phyloP scores from a whole-genome alignment of 2,329 filamentous ascomycete species.

The Paracoccidioides lutzii region DNA sequence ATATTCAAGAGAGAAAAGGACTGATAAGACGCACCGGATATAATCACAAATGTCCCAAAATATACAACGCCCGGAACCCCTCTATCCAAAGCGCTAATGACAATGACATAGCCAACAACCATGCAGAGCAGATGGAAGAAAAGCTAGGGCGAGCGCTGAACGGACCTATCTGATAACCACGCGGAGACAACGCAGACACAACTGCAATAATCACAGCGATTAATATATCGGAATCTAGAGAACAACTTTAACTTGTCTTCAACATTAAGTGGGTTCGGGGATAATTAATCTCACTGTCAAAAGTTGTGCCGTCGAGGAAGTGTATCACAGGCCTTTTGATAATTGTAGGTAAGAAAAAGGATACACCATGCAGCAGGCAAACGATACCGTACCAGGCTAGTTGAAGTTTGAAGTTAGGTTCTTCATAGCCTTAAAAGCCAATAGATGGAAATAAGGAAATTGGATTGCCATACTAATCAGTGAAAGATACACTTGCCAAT shows the following conservation, averaged over 20 bases:
- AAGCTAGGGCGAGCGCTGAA: slow-evolving; percentile 44
- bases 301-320: slow-evolving; percentile 27
- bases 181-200: slow-evolving; percentile 40
- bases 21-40: slow-evolving; percentile 24
- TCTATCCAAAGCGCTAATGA: slow-evolving; percentile 23
- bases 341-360: slow-evolving; percentile 29
- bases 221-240: slow-evolving; percentile 27
- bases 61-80: slow-evolving; percentile 33
- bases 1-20: background rate
- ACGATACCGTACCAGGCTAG: slow-evolving; percentile 32
- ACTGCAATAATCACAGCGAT: slow-evolving; percentile 27
- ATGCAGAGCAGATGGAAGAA: slow-evolving; percentile 42
- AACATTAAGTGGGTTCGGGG: background rate
- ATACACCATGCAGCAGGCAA: slow-evolving; percentile 31
- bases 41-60: slow-evolving; percentile 36
- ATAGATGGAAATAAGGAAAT: background rate
- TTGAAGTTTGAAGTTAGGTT: background rate
- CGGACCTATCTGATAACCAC: slow-evolving; percentile 44
- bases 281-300: slow-evolving; percentile 20
- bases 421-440: no score
- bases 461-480: slow-evolving; percentile 23
- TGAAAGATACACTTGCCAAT: slow-evolving; percentile 32
- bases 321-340: slow-evolving; percentile 32
- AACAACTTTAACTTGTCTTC: background rate
- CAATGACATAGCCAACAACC: slow-evolving; percentile 45